Conservation (phyloP, 257 asterid genomes). For the Gentiana straminea region DNA sequence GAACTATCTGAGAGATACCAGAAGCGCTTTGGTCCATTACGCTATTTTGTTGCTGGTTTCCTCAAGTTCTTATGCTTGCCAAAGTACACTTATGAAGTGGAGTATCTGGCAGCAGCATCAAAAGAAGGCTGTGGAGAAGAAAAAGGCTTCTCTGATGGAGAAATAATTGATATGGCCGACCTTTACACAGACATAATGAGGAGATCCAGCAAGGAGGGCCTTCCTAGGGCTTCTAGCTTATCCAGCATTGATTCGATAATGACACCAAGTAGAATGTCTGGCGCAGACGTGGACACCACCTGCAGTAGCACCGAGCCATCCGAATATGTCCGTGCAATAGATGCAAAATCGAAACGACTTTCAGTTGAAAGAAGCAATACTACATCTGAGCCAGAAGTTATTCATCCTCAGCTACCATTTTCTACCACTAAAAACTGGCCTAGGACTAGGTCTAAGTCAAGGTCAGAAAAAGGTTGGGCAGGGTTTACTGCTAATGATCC, state of each 20-base stretch:
- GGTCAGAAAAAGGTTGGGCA: conserved; percentile 63
- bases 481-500: conserved; percentile 44
- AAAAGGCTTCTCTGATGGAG: conserved; percentile 33
- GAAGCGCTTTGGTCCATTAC: conserved; percentile 88
- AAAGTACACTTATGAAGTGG: conserved; percentile 81
- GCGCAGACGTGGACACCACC: conserved; percentile 62
- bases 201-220: conserved; percentile 90
- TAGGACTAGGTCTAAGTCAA: conserved; percentile 84
- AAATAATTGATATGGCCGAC: conserved; percentile 74
- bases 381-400: conserved; percentile 79
- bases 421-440: conserved; percentile 79
- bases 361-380: conserved; percentile 69
- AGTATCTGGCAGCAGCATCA: conserved; percentile 62
- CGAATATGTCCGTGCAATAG: conserved; percentile 87
- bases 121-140: conserved; percentile 39
- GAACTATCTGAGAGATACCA: conserved; percentile 94
- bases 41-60: conserved; percentile 92
- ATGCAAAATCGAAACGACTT: conserved; percentile 75
- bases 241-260: conserved; percentile 92
- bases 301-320: conserved; percentile 47
- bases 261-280: conserved; percentile 78
- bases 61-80: conserved; percentile 92
- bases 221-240: conserved; percentile 90
- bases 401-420: conserved; percentile 71
- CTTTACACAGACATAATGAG: conserved; percentile 88